phyloP scores from a whole-genome alignment of 192 early-diverging fungal genomes.

The Backusella westeae region DNA sequence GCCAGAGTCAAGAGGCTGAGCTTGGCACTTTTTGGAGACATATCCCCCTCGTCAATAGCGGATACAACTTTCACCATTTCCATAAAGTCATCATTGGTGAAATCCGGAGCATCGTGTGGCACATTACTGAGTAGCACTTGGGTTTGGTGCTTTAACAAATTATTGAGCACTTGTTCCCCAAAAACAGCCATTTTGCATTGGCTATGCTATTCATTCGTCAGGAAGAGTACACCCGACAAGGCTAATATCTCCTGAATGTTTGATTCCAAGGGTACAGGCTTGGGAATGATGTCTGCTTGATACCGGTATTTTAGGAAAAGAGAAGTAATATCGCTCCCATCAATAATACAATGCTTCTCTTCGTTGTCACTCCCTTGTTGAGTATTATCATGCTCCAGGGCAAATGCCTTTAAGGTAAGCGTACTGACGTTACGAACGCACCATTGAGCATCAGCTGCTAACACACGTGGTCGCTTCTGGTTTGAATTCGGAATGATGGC shows the following conservation, averaged over 20 bases:
- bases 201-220: slow-evolving; percentile 11
- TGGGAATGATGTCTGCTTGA: not conserved
- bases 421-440: too few species aligned
- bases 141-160: slow-evolving; percentile 11
- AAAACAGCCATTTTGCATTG: slow-evolving; percentile 10
- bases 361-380: not conserved
- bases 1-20: slow-evolving; percentile 5
- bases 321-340: not conserved
- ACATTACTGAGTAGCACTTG: not conserved
- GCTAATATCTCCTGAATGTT: not conserved
- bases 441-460: too few species aligned
- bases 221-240: slow-evolving; percentile 11
- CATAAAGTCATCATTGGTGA: slow-evolving; percentile 11
- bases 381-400: not conserved
- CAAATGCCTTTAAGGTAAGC: too few species aligned
- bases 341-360: slow-evolving; percentile 3
- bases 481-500: not conserved
- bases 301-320: slow-evolving; percentile 8
- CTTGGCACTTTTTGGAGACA: slow-evolving; percentile 17
- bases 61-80: not conserved
- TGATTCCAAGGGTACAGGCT: slow-evolving; percentile 7
- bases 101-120: slow-evolving; percentile 5
- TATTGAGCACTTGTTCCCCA: slow-evolving; percentile 12
- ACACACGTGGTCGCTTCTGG: too few species aligned
- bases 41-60: slow-evolving; percentile 12